A percentile compares a stretch with the other conserved stretches of the same genome.
Evolutionary conservation across 257 asterid species (phyloP).

Genomic region (Nicotiana benthamiana): DNA sequence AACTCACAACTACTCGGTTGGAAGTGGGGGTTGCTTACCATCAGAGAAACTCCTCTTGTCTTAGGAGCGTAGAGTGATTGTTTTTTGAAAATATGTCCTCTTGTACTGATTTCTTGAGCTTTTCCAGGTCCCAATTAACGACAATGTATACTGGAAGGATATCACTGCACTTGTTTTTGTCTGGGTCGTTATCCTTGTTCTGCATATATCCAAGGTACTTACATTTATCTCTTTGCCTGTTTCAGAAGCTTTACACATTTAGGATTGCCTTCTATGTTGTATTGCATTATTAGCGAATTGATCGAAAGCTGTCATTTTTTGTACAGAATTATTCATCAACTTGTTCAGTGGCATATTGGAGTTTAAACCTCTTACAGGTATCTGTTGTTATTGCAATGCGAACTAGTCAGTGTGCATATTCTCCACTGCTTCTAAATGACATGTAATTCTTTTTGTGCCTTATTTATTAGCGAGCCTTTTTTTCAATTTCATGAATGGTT

Average conservation of each 20-base stretch:
- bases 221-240: neutral
- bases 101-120: neutral
- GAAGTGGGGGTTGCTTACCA: too few relatives aligned
- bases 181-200: conserved; percentile 36
- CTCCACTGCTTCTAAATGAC: too few relatives aligned
- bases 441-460: neutral
- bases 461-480: neutral
- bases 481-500: too few relatives aligned
- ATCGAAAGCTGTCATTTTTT: neutral
- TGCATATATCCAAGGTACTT: conserved; percentile 39
- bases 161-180: conserved; percentile 31
- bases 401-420: neutral
- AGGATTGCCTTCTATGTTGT: neutral
- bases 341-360: conserved; percentile 42
- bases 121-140: conserved; percentile 24
- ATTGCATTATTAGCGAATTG: neutral
- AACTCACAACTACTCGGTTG: too few relatives aligned
- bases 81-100: neutral
- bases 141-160: conserved; percentile 40
- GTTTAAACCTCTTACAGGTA: conserved; percentile 41
- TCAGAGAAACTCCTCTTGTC: too few relatives aligned
- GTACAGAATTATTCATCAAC: conserved; percentile 32
- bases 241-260: neutral
- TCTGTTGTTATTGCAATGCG: neutral
- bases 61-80: neutral